Percentiles rank a stretch among this genome's conserved stretches.
Evolutionary conservation across 805 yeast species (phyloP).

Genomic region (Jamesozyma piceae): DNA sequence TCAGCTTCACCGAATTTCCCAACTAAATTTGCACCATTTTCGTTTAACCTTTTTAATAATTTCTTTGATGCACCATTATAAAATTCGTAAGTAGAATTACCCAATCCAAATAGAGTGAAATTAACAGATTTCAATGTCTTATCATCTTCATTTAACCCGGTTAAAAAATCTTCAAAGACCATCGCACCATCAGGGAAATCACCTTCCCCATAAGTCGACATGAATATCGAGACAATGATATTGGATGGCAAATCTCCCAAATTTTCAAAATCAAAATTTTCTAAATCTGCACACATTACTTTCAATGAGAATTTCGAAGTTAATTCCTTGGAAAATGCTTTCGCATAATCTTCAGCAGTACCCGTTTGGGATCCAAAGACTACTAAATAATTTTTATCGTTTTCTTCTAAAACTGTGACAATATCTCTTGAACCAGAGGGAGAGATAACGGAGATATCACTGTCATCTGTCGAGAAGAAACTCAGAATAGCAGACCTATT

Average conservation of each 20-base stretch:
- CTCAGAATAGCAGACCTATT: neutral
- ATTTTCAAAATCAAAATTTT: conserved; percentile 77
- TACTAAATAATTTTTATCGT: conserved; percentile 66
- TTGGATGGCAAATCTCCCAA: conserved; percentile 53
- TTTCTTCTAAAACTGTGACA: conserved; percentile 44
- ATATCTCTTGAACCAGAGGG: conserved; percentile 46
- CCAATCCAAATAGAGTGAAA: conserved; percentile 80
- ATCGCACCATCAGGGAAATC: conserved; percentile 93
- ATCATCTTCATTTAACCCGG: conserved; percentile 29
- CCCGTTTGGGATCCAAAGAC: conserved; percentile 96
- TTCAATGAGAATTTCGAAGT: conserved; percentile 71
- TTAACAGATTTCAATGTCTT: conserved; percentile 43
- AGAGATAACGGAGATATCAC: conserved; percentile 25
- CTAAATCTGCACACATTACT: conserved; percentile 79
- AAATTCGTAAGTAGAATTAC: conserved; percentile 89
- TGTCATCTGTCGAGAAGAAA: conserved; percentile 19
- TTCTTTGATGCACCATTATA: conserved; percentile 75
- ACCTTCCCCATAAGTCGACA: conserved; percentile 97
- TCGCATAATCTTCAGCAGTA: conserved; percentile 94
- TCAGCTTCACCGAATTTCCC: conserved; percentile 85
- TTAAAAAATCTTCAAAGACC: conserved; percentile 60
- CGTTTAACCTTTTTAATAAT: conserved; percentile 38
- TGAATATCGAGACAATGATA: conserved; percentile 56
- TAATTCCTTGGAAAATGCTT: conserved; percentile 81
- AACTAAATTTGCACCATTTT: conserved; percentile 62